These are phyloP conservation scores for Erysimum cheiranthoides DNA, from an alignment of 345 rosid species.

Conservation along the genomic window DNA sequence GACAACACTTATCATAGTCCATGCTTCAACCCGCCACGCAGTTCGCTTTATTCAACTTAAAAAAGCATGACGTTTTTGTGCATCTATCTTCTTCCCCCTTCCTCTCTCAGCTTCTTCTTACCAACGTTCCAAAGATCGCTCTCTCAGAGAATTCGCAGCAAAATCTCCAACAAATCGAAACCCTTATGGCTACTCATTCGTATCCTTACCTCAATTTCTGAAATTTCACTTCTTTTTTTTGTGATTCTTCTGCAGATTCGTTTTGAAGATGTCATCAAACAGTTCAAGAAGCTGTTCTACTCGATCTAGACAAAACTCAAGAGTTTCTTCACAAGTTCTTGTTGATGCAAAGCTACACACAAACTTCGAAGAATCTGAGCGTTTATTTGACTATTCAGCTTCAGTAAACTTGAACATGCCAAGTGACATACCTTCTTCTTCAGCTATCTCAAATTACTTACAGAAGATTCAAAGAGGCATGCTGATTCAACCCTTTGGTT, in stretches of 20 bases:
- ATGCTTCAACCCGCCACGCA: neutral
- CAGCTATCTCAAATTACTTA: slow-evolving; percentile 69
- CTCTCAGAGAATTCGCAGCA: neutral
- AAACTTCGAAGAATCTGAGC: slow-evolving; percentile 68
- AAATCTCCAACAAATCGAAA: slow-evolving; percentile 4
- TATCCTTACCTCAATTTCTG: neutral
- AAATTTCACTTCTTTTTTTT: neutral
- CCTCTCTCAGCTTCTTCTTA: neutral
- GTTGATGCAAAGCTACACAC: slow-evolving; percentile 75
- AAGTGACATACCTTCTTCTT: slow-evolving; percentile 63
- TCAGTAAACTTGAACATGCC: slow-evolving; percentile 62
- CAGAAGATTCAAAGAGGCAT: slow-evolving; percentile 81
- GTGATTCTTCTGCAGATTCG: slow-evolving; percentile 23
- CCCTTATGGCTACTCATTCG: neutral
- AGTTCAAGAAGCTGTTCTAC: slow-evolving; percentile 63
- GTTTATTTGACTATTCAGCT: slow-evolving; percentile 69
- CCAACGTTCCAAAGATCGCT: slow-evolving; percentile 6
- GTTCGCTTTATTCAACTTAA: neutral
- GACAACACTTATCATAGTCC: neutral
- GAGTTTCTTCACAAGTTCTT: slow-evolving; percentile 66
- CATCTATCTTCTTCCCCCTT: neutral
- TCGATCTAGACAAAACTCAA: slow-evolving; percentile 55
- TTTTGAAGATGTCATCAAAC: slow-evolving; percentile 54
- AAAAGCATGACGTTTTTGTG: neutral
- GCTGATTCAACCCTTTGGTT: slow-evolving; percentile 81